phyloP scores from a whole-genome alignment of 2,329 filamentous ascomycete genomes.

The Cercospora sp. region DNA sequence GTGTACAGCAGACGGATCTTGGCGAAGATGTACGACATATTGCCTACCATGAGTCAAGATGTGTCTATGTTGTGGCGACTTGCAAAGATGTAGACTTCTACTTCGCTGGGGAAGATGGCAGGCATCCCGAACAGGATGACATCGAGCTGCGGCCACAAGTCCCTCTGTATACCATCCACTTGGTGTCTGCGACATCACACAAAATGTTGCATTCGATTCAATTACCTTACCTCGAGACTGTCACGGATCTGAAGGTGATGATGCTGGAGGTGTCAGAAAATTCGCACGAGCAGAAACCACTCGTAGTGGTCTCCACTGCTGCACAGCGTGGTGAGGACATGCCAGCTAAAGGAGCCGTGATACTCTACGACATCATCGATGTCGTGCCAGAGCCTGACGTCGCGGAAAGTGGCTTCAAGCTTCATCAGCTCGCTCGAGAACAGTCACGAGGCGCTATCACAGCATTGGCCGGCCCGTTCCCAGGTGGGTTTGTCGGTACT shows the following conservation, averaged over 20 bases:
- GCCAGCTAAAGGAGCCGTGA: constrained; percentile 78
- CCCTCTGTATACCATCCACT: constrained; percentile 71
- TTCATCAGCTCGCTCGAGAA: constrained; percentile 86
- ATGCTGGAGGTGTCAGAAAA: constrained; percentile 88
- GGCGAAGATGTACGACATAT: constrained; percentile 69
- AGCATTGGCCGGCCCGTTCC: constrained; percentile 70
- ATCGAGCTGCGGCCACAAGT: constrained; percentile 64
- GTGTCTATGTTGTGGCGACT: constrained; percentile 75
- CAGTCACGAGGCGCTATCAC: constrained; percentile 92
- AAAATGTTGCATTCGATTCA: constrained; percentile 73
- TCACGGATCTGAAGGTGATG: constrained; percentile 80
- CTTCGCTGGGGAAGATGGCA: constrained; percentile 81
- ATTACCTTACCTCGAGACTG: constrained; percentile 71
- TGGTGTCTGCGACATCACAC: constrained; percentile 77
- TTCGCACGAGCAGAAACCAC: constrained; percentile 79
- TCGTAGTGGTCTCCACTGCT: constrained; percentile 83
- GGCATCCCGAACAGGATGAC: constrained; percentile 72
- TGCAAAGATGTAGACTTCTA: constrained; percentile 70
- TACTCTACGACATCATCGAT: constrained; percentile 86
- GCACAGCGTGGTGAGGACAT: constrained; percentile 88
- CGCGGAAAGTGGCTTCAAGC: constrained; percentile 79
- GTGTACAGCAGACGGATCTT: constrained; percentile 70
- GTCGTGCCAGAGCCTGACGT: constrained; percentile 86
- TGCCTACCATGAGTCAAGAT: constrained; percentile 72
- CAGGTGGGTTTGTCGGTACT: constrained; percentile 80